These are phyloP conservation scores for Zoysia pacifica DNA, from an alignment of 176 grass and related monocot genomes.

Conservation along the genomic window DNA sequence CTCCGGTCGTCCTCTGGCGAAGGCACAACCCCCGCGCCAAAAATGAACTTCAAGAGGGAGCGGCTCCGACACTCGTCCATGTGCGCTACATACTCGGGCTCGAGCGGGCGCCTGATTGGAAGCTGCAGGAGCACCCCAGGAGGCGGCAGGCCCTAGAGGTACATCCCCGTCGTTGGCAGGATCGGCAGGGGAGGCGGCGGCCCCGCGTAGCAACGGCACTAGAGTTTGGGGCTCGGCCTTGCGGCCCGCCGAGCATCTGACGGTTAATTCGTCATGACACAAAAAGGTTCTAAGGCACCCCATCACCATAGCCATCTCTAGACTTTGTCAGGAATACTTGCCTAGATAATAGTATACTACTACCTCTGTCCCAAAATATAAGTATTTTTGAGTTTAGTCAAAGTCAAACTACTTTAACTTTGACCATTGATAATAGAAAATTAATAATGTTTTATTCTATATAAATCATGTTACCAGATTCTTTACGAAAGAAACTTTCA, in stretches of 20 bases:
- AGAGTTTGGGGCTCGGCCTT: conserved; percentile 45
- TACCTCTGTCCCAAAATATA: too few relatives aligned
- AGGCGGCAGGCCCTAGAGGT: conserved; percentile 28
- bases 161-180: conserved; percentile 24
- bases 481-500: too few relatives aligned
- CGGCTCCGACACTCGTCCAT: conserved; percentile 53
- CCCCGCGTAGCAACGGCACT: conserved; percentile 17
- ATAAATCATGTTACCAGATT: too few relatives aligned
- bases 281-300: too few relatives aligned
- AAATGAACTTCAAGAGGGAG: conserved; percentile 68
- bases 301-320: not conserved
- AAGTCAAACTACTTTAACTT: too few relatives aligned
- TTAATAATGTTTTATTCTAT: too few relatives aligned
- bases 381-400: too few relatives aligned
- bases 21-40: conserved; percentile 45
- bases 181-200: conserved; percentile 52
- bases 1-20: conserved; percentile 53
- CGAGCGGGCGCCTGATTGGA: conserved; percentile 30
- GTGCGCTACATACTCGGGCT: conserved; percentile 5
- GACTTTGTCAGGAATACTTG: not conserved
- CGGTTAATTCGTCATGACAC: not conserved
- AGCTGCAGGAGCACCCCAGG: conserved; percentile 11
- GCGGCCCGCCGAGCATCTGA: conserved; percentile 19
- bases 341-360: not conserved
- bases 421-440: too few relatives aligned